These are phyloP conservation scores for Russula earlei DNA, from an alignment of 768 basidiomycete genomes.

Conservation along the genomic window DNA sequence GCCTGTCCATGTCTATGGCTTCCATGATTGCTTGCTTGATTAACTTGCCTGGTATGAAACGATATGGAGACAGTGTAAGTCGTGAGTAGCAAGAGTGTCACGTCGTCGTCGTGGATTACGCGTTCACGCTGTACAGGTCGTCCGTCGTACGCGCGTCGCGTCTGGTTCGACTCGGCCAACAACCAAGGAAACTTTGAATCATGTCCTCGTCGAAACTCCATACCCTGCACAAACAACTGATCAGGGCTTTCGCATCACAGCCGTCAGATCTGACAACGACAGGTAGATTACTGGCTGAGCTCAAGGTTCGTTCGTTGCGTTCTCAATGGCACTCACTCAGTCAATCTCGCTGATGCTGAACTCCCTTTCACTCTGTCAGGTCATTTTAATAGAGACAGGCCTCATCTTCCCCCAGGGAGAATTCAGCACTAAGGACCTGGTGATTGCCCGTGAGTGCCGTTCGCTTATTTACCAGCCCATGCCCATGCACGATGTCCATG, in stretches of 20 bases:
- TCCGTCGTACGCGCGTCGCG: conserved; percentile 22
- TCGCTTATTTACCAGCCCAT: background rate
- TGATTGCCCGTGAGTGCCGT: conserved; percentile 14
- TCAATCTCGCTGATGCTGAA: background rate
- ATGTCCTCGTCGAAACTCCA: conserved; percentile 47
- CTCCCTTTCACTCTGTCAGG: conserved; percentile 33
- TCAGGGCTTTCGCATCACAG: conserved; percentile 52
- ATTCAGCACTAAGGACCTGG: conserved; percentile 55
- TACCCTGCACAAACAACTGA: conserved; percentile 55
- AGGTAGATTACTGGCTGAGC: conserved; percentile 51
- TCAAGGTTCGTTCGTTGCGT: conserved; percentile 49
- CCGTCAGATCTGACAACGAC: conserved; percentile 63
- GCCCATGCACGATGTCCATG: background rate
- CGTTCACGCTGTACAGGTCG: conserved; percentile 35
- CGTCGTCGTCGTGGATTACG: no score
- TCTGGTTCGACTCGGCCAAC: background rate
- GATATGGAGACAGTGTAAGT: background rate
- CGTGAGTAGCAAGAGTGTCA: background rate
- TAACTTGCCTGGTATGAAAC: conserved; percentile 20
- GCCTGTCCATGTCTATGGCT: conserved; percentile 68
- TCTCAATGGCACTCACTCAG: background rate
- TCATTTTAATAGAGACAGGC: conserved; percentile 69
- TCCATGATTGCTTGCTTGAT: conserved; percentile 42
- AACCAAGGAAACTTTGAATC: background rate
- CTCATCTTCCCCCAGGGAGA: conserved; percentile 65